These are phyloP conservation scores for Rhizopus delemar DNA, from an alignment of 371 early-diverging fungal genomes.

Conservation along the genomic window DNA sequence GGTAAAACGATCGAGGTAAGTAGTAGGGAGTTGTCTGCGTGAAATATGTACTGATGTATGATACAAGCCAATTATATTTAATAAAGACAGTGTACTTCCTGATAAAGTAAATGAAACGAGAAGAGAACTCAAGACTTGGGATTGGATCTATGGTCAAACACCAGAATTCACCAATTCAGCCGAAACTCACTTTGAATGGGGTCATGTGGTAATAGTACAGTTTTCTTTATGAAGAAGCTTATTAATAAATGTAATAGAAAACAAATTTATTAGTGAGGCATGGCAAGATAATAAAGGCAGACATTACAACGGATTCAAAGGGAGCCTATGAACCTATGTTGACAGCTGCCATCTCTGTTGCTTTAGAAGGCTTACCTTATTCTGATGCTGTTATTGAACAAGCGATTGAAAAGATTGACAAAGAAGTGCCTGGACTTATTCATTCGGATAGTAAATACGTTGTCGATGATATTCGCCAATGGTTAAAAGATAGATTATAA, in stretches of 20 bases:
- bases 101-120: constrained; percentile 36
- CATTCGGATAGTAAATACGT: constrained; percentile 37
- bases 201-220: constrained; percentile 51
- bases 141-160: constrained; percentile 92
- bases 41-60: no score
- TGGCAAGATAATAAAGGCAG: constrained; percentile 43
- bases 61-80: constrained; percentile 39
- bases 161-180: constrained; percentile 82
- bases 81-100: constrained; percentile 36
- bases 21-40: not conserved
- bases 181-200: constrained; percentile 59
- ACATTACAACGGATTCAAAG: constrained; percentile 29
- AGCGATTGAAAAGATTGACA: constrained; percentile 51
- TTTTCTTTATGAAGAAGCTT: not conserved
- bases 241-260: constrained; percentile 18
- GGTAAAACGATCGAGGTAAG: constrained; percentile 40
- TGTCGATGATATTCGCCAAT: constrained; percentile 25
- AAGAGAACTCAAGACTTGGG: constrained; percentile 69
- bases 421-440: constrained; percentile 42
- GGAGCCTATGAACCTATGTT: constrained; percentile 40
- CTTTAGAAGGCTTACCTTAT: constrained; percentile 42
- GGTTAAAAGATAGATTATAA: constrained; percentile 32
- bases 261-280: constrained; percentile 35
- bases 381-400: constrained; percentile 74
- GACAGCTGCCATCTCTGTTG: constrained; percentile 40